Evolutionary conservation across 768 basidiomycete species (phyloP).

Genomic region (Leccinum obscurum): DNA sequence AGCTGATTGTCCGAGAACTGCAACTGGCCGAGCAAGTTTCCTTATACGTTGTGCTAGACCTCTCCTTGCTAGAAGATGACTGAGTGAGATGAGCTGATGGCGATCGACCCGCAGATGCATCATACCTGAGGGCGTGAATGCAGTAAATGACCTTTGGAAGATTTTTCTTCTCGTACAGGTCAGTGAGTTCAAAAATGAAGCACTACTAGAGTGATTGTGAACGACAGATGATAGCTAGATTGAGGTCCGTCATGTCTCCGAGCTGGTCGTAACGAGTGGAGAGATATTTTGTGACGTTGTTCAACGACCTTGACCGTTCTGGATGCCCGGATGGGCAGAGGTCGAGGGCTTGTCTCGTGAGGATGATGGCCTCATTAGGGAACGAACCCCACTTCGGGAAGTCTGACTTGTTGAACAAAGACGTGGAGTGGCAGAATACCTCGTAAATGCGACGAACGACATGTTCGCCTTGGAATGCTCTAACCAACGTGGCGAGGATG

Average conservation of each 20-base stretch:
- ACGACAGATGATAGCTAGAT: neutral
- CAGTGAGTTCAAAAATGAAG: slow-evolving; percentile 96
- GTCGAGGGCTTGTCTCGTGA: too few species aligned
- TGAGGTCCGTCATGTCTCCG: too few species aligned
- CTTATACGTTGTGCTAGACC: slow-evolving; percentile 87
- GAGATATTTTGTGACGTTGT: too few species aligned
- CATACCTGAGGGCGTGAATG: slow-evolving; percentile 90
- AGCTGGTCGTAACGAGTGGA: too few species aligned
- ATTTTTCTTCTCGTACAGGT: slow-evolving; percentile 98
- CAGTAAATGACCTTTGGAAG: slow-evolving; percentile 98
- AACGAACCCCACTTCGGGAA: slow-evolving; percentile 73
- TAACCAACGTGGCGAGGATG: slow-evolving; percentile 87
- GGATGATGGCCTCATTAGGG: neutral
- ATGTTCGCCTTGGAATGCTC: slow-evolving; percentile 74
- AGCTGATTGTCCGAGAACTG: slow-evolving; percentile 97
- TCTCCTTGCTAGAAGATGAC: slow-evolving; percentile 88
- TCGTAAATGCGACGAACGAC: slow-evolving; percentile 90
- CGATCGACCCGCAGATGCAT: neutral
- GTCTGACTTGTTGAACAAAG: slow-evolving; percentile 81
- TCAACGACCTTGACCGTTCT: too few species aligned
- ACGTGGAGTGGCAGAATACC: slow-evolving; percentile 44
- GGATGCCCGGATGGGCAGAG: too few species aligned
- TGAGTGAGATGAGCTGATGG: slow-evolving; percentile 35
- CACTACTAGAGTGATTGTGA: slow-evolving; percentile 62
- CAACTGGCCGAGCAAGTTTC: slow-evolving; percentile 89